Base-by-base conservation (phyloP, 345 rosid genomes). In the Brassica cretica region DNA sequence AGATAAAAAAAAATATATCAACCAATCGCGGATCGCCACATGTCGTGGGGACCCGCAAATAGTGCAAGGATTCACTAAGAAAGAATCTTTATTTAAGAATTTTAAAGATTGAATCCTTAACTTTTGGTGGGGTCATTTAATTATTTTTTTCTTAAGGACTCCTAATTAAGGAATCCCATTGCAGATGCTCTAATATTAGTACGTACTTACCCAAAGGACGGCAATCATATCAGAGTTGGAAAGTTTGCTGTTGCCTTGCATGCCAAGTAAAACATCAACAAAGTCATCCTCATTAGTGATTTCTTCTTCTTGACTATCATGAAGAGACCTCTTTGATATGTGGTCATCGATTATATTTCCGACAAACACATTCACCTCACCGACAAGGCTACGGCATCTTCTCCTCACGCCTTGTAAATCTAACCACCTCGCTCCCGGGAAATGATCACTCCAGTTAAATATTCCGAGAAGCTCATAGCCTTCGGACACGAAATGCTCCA, bases 371-470 rank as follows among this genome's bases (percentile, higher is more conserved):
- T 85, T 89, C 27, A 93, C 98, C 51, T 81, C 3, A 3, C 64
- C 44, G 25, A 78, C 84, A 73, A 86, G 79, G 19, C 66, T 73
- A 37, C 68, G 82, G 6, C 88, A 78, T 76, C 86, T 81, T 61
- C 76, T 78, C 73, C 88, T 80, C 59, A 86, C 85, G 1, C 89
- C 85, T 78, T 86, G 91, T 76, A 82, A 53, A 62, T 86, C 81
- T 76, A 55, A 12, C 83, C 60, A 76, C 80, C 82, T 73, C 80
- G 82, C 69, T 74, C 71, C 78, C 56, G 46, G 85, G 72, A 93
- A 89, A 82, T 93, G 98, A 46, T 93, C 98, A 65, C 93, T 84
- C 97, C 93, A 93, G 75, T 93, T 93, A 49, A 91, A 91, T 37
- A 76, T 80, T 15, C 97, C 98, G 0, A 91, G 81, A 66, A 88